Conservation (phyloP, 805 yeast genomes). For the Candida stauntonica region DNA sequence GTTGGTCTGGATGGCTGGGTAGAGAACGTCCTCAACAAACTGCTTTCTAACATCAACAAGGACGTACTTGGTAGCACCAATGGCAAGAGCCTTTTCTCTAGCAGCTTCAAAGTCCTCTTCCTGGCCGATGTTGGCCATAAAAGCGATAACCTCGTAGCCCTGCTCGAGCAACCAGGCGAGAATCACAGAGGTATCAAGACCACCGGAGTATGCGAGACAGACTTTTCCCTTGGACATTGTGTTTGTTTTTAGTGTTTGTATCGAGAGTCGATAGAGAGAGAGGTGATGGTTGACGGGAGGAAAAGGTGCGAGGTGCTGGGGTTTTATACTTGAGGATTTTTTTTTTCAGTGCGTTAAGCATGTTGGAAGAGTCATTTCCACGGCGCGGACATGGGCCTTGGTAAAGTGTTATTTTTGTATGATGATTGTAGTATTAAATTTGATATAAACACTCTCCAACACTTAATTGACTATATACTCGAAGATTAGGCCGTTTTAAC, state of each 20-base stretch:
- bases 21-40: constrained; percentile 85
- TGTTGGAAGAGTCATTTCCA: neutral
- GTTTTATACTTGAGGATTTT: neutral
- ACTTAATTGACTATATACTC: neutral
- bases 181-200: constrained; percentile 96
- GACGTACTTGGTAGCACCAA: constrained; percentile 96
- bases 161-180: constrained; percentile 97
- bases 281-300: neutral
- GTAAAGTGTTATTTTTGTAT: too few species aligned
- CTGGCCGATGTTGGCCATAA: constrained; percentile 98
- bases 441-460: neutral
- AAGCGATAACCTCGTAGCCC: constrained; percentile 97
- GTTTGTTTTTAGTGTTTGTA: neutral
- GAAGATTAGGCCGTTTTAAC: too few species aligned
- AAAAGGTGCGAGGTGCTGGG: neutral
- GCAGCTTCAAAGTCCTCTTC: constrained; percentile 99
- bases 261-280: neutral
- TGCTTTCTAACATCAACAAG: constrained; percentile 92
- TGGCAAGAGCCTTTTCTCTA: constrained; percentile 89
- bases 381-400: neutral
- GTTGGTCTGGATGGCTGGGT: constrained; percentile 95
- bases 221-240: constrained; percentile 96
- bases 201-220: constrained; percentile 98
- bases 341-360: neutral
- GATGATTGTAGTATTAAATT: too few species aligned